These are phyloP conservation scores for Bipolaris sorokiniana DNA, from an alignment of 2,329 filamentous ascomycete genomes.

Conservation along the genomic window DNA sequence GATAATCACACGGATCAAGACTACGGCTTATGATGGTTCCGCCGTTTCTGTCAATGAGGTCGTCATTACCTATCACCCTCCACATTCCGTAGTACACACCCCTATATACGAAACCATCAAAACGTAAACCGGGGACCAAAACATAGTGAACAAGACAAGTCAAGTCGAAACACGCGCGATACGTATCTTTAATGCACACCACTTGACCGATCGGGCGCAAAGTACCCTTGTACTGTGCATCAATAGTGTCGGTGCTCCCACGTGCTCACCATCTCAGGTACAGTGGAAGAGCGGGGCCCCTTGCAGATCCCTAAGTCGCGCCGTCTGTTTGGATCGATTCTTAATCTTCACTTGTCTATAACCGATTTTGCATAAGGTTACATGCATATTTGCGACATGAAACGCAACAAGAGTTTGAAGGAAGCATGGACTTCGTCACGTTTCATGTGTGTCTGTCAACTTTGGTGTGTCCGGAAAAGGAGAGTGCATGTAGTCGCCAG, in stretches of 20 bases:
- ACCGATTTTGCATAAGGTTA: background rate
- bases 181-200: too few species aligned
- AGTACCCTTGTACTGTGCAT: too few species aligned
- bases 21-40: too few species aligned
- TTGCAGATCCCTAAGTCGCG: too few species aligned
- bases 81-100: background rate
- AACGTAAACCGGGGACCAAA: background rate
- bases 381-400: background rate
- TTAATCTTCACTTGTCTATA: background rate
- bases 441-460: background rate
- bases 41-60: too few species aligned
- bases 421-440: background rate
- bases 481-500: background rate
- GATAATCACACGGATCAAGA: too few species aligned
- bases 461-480: background rate
- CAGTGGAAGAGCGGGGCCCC: too few species aligned
- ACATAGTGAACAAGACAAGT: too few species aligned
- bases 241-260: background rate
- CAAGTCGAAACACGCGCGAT: too few species aligned
- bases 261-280: too few species aligned
- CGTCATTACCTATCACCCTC: too few species aligned
- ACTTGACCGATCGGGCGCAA: too few species aligned
- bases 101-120: background rate
- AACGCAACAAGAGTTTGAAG: background rate
- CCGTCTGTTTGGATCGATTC: background rate